Base-by-base conservation (phyloP, 202 grass and related monocot genomes). In the Schoenoplectus tabernaemontani region DNA sequence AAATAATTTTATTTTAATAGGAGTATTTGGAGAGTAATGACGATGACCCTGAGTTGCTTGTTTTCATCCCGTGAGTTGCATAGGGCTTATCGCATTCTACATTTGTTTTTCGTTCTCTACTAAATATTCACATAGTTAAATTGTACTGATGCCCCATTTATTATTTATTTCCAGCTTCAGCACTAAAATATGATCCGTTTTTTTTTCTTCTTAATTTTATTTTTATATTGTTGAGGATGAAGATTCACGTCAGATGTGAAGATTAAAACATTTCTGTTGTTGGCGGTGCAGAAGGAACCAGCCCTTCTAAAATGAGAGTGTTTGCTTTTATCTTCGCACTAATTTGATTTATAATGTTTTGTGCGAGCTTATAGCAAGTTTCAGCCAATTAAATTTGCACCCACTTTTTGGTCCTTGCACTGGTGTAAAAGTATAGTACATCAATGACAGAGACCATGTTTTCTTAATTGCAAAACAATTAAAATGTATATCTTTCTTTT, bases 221-320 rank as follows among this genome's bases (percentile, higher is more conserved):
- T 70, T 85, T 48, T 23, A 47, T 67, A 38, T 83, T 81, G 66
- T 20, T 60, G 77, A n/a, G 59, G 54, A 79, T 63, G 22, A 72
- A 98, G 96, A 77, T 98, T 98, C 86, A 98, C 96, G 64, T 92
- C 90, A 34, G 96, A 98, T 82, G 91, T 98, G 61, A 98, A 98
- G 82, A 92, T 98, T 75, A 98, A 98, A 81, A 95, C 76, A 98
- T 98, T 82, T 92, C 96, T 80, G 41, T 98, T 74, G 85, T 98
- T 89, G 96, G 96, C 80, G 96, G 96, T 80, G 76, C 88, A 81
- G 96, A 90, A 54, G 96, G 91, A 79, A 91, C 91, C 77, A 95
- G 91, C 72, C 96, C 96, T 70, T 92, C 91, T 77, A 98, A 82
- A 87, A 95, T 98, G 96, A 92, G 90, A 95, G 96, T 85, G 96